phyloP scores from a whole-genome alignment of 345 rosid genomes.

The Atalantia buxifolia region DNA sequence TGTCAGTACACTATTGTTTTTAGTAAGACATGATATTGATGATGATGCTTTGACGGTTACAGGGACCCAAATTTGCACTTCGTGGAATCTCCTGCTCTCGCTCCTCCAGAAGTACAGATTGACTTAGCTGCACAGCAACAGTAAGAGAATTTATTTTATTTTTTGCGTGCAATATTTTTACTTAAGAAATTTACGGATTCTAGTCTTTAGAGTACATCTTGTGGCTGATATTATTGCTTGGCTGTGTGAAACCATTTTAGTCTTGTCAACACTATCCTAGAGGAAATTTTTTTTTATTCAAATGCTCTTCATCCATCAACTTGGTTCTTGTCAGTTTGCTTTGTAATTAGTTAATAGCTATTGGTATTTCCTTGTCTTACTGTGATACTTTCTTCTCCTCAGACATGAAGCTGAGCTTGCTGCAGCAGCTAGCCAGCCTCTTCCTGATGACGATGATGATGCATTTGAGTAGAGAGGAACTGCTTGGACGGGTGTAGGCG shows the following conservation, averaged over 20 bases:
- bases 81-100: conserved; percentile 91
- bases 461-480: conserved; percentile 46
- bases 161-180: neutral
- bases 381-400: conserved; percentile 4
- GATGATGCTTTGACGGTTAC: neutral
- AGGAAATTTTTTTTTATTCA: neutral
- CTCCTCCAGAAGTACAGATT: conserved; percentile 89
- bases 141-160: conserved; percentile 37
- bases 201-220: neutral
- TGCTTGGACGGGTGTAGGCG: neutral
- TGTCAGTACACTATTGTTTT: neutral
- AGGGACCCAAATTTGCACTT: conserved; percentile 89
- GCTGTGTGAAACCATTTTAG: neutral
- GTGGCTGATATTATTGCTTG: neutral
- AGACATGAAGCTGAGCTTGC: conserved; percentile 84
- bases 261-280: neutral
- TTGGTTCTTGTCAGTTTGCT: neutral
- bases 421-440: conserved; percentile 73
- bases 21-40: neutral
- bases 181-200: neutral
- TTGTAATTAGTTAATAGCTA: too few relatives aligned
- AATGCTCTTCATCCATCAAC: neutral
- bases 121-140: conserved; percentile 83
- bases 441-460: conserved; percentile 80
- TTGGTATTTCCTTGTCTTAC: neutral